Evolutionary conservation across 2,329 filamentous ascomycete species (phyloP), one percentile per base, ranked within the genome.

Genomic region (Daldinia eschscholtzii): DNA sequence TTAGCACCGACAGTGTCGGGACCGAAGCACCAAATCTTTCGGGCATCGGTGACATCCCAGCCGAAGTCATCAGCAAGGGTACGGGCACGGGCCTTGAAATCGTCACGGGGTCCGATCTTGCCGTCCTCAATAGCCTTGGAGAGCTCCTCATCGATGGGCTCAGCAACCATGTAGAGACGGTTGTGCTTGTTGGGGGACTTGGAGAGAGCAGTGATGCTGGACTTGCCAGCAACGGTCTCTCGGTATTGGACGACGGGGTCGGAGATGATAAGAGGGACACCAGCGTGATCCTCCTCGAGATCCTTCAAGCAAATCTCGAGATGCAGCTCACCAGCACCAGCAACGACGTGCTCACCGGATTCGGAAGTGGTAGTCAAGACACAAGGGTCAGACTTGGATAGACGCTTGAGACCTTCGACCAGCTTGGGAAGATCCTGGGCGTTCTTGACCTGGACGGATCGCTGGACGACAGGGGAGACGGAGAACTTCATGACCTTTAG

Each of bases 161-260:
- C 86, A 74, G 96, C 96, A 83, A 89, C 89, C 86, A 99, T 91
- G 89, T 98, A 99, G 70, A 99, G 89, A 94, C 96, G 95, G 90
- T 99, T 99, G 92, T 99, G 96, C 93, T 99, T 99, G 93, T 99
- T 99, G 87, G 96, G 96, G 56, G 96, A 99, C 89, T 99, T 99
- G 85, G 96, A 98, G 80, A 99, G 89, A 76, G 96, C 96, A 80
- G 93, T 97, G 80, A 98, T 98, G 89, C 91, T 93, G 63, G 96
- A 98, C 81, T 90, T 90, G 79, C 74, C 88, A 77, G 84, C 84
- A 80, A 99, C 95, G 74, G 95, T 97, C 91, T 99, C 96, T 90
- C 96, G 94, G 91, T 97, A 99, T 83, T 93, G 90, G 81, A 98
- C 96, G 82, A 99, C 96, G 75, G 96, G 96, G 88, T 98, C 96